Evolutionary conservation across 139 green algal genomes (phyloP).

Genomic region (Picocystis salinarum): DNA sequence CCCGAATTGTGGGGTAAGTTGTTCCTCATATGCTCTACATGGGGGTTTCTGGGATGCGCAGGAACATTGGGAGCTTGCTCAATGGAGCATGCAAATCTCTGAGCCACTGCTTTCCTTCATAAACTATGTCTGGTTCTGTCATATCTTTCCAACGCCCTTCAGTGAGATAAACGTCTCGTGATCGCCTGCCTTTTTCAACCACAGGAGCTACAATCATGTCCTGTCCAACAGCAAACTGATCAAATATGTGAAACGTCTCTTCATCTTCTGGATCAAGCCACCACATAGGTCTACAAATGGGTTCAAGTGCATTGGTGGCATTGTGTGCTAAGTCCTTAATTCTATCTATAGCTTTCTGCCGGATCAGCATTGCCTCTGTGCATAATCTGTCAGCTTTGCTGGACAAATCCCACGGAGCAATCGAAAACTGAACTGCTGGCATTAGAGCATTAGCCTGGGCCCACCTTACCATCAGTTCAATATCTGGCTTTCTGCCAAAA

Average conservation of each 20-base stretch:
- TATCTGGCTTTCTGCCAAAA: conserved; percentile 24
- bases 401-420: conserved; percentile 36
- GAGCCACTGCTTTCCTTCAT: conserved; percentile 26
- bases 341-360: conserved; percentile 6
- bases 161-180: conserved; percentile 34
- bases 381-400: conserved; percentile 19
- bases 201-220: conserved; percentile 44
- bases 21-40: no score
- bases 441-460: conserved; percentile 41
- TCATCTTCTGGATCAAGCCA: conserved; percentile 35
- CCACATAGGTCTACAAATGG: conserved; percentile 40
- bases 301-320: conserved; percentile 20
- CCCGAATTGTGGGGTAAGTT: no score
- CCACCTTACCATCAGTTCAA: conserved; percentile 41
- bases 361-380: conserved; percentile 7
- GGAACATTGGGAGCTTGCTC: conserved; percentile 29
- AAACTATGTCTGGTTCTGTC: conserved; percentile 8
- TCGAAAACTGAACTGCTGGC: conserved; percentile 43
- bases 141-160: conserved; percentile 16
- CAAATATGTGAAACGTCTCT: conserved; percentile 29
- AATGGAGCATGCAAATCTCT: conserved; percentile 24
- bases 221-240: conserved; percentile 36
- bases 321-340: conserved; percentile 15
- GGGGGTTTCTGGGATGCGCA: not conserved
- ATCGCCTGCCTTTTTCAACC: conserved; percentile 20